Evolutionary conservation across 2,329 filamentous ascomycete species (phyloP).

Genomic region (Beauveria medogensis): DNA sequence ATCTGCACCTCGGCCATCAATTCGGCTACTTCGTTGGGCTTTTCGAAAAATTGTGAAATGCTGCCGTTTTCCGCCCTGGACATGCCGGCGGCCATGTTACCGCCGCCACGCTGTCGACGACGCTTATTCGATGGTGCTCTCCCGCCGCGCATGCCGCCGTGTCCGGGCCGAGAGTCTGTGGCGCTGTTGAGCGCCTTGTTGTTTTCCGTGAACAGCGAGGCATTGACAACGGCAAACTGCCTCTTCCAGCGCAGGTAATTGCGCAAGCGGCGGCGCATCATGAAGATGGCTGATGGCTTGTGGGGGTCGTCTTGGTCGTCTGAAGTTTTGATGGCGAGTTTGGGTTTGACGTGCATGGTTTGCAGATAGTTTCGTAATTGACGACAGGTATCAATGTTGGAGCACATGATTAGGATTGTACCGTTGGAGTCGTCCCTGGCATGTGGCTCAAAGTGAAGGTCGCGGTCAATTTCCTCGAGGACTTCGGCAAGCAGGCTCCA

Average conservation of each 20-base stretch:
- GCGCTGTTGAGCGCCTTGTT: conserved; percentile 66
- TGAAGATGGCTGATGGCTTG: conserved; percentile 67
- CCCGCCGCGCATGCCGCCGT: conserved; percentile 45
- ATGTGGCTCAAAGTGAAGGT: conserved; percentile 74
- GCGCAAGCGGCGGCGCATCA: conserved; percentile 83
- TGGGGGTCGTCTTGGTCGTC: conserved; percentile 40
- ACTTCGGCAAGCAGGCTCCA: conserved; percentile 87
- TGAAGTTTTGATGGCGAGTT: conserved; percentile 29
- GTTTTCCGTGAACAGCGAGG: conserved; percentile 69
- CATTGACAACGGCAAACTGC: conserved; percentile 79
- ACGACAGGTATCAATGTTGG: conserved; percentile 74
- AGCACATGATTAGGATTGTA: conserved; percentile 94
- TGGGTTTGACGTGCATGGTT: conserved; percentile 71
- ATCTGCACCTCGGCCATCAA: conserved; percentile 76
- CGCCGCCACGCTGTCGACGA: conserved; percentile 74
- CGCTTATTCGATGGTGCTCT: conserved; percentile 73
- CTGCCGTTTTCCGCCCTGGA: conserved; percentile 65
- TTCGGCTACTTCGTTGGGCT: conserved; percentile 70
- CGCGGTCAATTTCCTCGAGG: conserved; percentile 85
- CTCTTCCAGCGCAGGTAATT: conserved; percentile 87
- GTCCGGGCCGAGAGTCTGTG: conserved; percentile 45
- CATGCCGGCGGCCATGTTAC: conserved; percentile 46
- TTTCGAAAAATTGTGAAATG: conserved; percentile 72
- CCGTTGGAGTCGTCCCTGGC: conserved; percentile 78
- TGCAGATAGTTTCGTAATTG: conserved; percentile 89